These are phyloP conservation scores for Urtica urens DNA, from an alignment of 306 rosid species.

Conservation along the genomic window DNA sequence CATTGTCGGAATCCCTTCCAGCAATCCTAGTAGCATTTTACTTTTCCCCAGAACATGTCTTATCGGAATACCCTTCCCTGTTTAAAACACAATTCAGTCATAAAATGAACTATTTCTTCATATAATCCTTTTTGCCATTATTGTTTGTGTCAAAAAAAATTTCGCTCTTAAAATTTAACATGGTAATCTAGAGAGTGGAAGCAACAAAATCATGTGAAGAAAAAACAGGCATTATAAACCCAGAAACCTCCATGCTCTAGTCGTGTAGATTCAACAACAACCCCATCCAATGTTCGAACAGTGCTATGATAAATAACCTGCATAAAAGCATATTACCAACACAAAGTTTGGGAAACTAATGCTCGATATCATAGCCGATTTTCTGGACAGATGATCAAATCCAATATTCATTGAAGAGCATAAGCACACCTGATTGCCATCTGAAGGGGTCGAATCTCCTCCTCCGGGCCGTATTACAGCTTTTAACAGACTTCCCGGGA, in stretches of 20 bases:
- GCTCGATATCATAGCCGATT: too few species aligned
- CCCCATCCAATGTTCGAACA: constrained; percentile 79
- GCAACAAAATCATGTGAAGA: background rate
- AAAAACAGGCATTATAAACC: too few species aligned
- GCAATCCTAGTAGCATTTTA: constrained; percentile 82
- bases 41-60: constrained; percentile 81
- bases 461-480: constrained; percentile 84
- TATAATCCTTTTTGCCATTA: too few species aligned
- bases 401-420: background rate
- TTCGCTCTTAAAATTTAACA: too few species aligned
- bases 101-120: too few species aligned
- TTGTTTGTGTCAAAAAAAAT: too few species aligned
- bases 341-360: background rate
- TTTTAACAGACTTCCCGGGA: constrained; percentile 86
- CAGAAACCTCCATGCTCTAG: constrained; percentile 71
- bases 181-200: too few species aligned
- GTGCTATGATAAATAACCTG: constrained; percentile 80
- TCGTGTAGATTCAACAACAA: constrained; percentile 69
- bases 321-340: constrained; percentile 14
- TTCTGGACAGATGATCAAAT: background rate
- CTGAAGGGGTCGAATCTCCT: constrained; percentile 63
- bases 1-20: constrained; percentile 94
- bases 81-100: constrained; percentile 15
- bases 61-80: constrained; percentile 68
- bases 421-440: constrained; percentile 76